These are phyloP conservation scores for Curvularia eragrostidis DNA, from an alignment of 2,329 filamentous ascomycete genomes.

Conservation along the genomic window DNA sequence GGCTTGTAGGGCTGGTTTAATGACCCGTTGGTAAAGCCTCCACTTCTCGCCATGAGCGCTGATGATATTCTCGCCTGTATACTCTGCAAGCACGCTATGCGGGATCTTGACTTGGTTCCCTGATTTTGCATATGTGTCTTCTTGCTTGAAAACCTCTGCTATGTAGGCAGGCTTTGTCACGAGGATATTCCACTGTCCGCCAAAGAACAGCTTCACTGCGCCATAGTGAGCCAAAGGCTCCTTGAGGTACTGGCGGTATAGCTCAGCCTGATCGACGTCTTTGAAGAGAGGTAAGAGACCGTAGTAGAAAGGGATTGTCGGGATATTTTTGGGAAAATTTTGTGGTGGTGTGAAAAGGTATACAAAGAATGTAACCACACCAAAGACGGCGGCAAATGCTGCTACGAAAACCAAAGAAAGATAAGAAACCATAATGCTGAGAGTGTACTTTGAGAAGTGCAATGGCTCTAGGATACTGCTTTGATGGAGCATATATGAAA, in stretches of 20 bases:
- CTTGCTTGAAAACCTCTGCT: conserved; percentile 47
- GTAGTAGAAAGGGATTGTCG: conserved; percentile 55
- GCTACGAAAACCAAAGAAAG: conserved; percentile 33
- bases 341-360: conserved; percentile 37
- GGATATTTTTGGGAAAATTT: conserved; percentile 48
- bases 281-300: conserved; percentile 53
- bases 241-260: conserved; percentile 51
- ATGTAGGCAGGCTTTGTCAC: conserved; percentile 55
- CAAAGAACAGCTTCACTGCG: conserved; percentile 59
- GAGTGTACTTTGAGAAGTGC: not conserved
- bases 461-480: conserved; percentile 9
- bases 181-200: conserved; percentile 58
- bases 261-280: conserved; percentile 54
- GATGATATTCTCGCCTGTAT: conserved; percentile 47
- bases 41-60: conserved; percentile 40
- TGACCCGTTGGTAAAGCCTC: conserved; percentile 38
- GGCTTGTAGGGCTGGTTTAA: conserved; percentile 43
- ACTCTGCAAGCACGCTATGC: conserved; percentile 37
- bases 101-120: conserved; percentile 46
- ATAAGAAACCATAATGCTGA: conserved; percentile 30
- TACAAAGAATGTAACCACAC: conserved; percentile 30
- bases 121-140: conserved; percentile 41
- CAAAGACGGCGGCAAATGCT: conserved; percentile 26
- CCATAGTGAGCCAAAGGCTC: conserved; percentile 51
- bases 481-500: conserved; percentile 26